Base-by-base conservation (phyloP, 192 early-diverging fungal species). In the Rhizophagus prolifer region DNA sequence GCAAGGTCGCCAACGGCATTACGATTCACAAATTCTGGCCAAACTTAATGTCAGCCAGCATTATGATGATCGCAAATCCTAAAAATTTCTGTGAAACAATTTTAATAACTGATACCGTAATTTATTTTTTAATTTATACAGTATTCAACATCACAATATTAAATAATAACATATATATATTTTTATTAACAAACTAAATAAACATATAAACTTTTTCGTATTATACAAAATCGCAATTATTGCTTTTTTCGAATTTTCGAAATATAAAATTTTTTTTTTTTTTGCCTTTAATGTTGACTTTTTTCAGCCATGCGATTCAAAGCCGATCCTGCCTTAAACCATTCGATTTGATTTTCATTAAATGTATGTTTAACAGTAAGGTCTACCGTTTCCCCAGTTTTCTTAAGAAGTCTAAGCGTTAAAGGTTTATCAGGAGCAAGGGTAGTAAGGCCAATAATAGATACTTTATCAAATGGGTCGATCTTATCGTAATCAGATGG, bases 261-360 rank as follows among this genome's bases (percentile, higher is more conserved):
- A 50, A 16, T 16, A 54, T 5, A 44, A 8, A 60, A 25, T 25
- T 28, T 30, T 63, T n/a, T 7, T 38, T 21, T 66, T 34, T 23
- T 28, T 30, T 63, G 4, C 5, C 38, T 34, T 66, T 34, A 66
- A 34, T 66, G 34, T 23, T 41, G 9, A 26, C 7, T 41, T 69
- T 87, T 86, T 83, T 90, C 88, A 76, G 87, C 85, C 90, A 94
- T 95, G 71, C 86, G 75, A 87, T 95, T 95, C 70, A 95, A 89
- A 70, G 94, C 94, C 65, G 90, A 92, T 50, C 97, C 97, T 58
- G 90, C 92, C 87, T 97, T 96, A 93, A 99, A 99, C 97, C 97
- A 99, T 66, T 86, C 92, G 88, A 99, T 99, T 90, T 99, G 97
- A 80, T 94, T 94, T 84, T 94, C 89, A 90, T 98, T 99, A 89